A percentile compares a stretch with the other conserved stretches of the same genome.
These are phyloP conservation scores for Ilex asprella DNA, from an alignment of 257 asterid genomes.

Conservation along the genomic window DNA sequence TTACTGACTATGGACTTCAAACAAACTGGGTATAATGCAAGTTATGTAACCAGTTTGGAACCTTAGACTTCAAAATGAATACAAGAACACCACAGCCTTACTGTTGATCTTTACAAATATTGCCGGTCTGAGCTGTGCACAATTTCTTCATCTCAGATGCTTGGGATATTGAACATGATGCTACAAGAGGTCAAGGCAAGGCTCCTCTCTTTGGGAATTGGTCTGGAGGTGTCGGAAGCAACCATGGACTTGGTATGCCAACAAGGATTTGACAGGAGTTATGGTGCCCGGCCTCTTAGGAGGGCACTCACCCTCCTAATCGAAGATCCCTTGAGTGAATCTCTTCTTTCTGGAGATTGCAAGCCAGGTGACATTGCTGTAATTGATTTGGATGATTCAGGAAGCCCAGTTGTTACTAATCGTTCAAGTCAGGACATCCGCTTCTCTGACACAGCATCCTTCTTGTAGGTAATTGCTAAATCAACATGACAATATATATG, in stretches of 20 bases:
- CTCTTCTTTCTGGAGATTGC: conserved; percentile 61
- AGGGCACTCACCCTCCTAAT: conserved; percentile 71
- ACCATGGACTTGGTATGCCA: conserved; percentile 62
- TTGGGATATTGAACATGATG: conserved; percentile 71
- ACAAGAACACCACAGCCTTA: too few relatives aligned
- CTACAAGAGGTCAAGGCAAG: conserved; percentile 75
- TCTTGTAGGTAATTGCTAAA: conserved; percentile 7
- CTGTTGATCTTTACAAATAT: too few relatives aligned
- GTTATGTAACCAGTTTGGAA: too few relatives aligned
- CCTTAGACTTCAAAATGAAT: too few relatives aligned
- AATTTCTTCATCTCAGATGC: conserved; percentile 50
- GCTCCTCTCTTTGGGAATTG: conserved; percentile 52
- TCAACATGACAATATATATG: background rate
- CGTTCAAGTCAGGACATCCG: conserved; percentile 41
- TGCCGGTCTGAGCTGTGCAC: too few relatives aligned
- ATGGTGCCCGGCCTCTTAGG: conserved; percentile 94
- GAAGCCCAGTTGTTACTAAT: conserved; percentile 60
- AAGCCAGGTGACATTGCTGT: conserved; percentile 69
- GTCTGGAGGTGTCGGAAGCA: conserved; percentile 82
- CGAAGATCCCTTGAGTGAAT: conserved; percentile 82
- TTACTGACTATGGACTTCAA: too few relatives aligned
- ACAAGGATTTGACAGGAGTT: conserved; percentile 85
- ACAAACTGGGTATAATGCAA: too few relatives aligned
- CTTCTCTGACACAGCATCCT: conserved; percentile 27
- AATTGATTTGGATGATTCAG: conserved; percentile 64